Evolutionary conservation across 441 rosid species (phyloP), one percentile per base, ranked within the genome.

Genomic region (Sinapis alba): DNA sequence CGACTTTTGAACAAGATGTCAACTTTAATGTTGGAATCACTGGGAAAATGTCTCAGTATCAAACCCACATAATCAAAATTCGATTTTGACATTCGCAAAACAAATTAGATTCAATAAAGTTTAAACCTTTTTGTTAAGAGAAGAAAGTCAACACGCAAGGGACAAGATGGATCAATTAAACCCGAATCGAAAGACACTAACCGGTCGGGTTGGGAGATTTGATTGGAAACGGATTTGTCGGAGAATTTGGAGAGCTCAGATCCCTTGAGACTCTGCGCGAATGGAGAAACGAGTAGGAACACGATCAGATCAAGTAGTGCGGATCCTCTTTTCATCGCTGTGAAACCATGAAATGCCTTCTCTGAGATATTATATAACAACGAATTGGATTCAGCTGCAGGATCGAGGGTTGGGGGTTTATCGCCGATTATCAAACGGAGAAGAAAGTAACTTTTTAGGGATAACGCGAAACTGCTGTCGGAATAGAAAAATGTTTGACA

Each of bases 311-410:
- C 73, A 47, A 85, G 73, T 27, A 87, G 6, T 2, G 77, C 65
- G 16, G 80, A 84, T 73, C 86, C 86, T 73, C 86, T 84, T 72
- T 81, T 88, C 94, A 89, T 90, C 73, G 62, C 56, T 50, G 72
- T 6, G 73, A 36, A 69, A 78, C 64, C 81, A 72, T 72, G 38
- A 72, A 71, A 47, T 27, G 10, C 2, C 62, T 36, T 63, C 50
- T n/a, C 11, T 50, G 27, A 23, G 41, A 21, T 28, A 12, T 6
- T 11, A 24, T 6, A 16, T 57, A 5, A 11, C 56, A 21, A 28
- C 53, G 27, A 41, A 51, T 11, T 32, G 41, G 32, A 41, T 41
- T 50, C 28, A 60, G 50, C 47, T 56, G 23, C 36, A 8, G 10
- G 23, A 36, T 51, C 58, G 15, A 47, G 67, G 67, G 19, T 30